Evolutionary conservation across 2,329 filamentous ascomycete species (phyloP).

Genomic region (Colletotrichum siamense): DNA sequence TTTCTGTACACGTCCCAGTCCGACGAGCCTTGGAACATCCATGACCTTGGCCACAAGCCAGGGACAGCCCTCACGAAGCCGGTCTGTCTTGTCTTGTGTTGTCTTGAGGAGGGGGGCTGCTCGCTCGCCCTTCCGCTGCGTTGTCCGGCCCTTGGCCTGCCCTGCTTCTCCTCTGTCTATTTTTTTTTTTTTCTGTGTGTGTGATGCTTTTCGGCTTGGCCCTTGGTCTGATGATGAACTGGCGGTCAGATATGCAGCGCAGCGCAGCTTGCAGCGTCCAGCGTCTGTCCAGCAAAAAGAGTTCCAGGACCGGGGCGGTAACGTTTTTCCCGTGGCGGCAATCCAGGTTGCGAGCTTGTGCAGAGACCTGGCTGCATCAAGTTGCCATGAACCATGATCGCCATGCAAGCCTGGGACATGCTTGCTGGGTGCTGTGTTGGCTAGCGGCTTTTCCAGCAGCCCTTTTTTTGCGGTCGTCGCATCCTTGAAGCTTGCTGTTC

Average conservation of each 20-base stretch:
- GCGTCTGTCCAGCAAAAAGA: slow-evolving; percentile 14
- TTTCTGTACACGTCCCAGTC: background rate
- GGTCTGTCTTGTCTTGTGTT: slow-evolving; percentile 1
- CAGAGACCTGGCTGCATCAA: slow-evolving; percentile 32
- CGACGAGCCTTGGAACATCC: background rate
- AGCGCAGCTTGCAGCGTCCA: slow-evolving; percentile 27
- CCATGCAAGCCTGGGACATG: slow-evolving; percentile 24
- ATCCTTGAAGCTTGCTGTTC: background rate
- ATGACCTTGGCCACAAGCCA: background rate
- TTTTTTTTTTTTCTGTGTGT: background rate
- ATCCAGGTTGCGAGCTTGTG: slow-evolving; percentile 23
- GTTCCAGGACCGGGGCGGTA: slow-evolving; percentile 29
- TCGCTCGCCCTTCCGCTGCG: background rate
- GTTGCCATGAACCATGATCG: slow-evolving; percentile 47
- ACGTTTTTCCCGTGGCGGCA: slow-evolving; percentile 29
- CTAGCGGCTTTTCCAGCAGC: slow-evolving; percentile 15
- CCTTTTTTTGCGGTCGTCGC: background rate
- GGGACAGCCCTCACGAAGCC: background rate
- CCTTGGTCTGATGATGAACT: slow-evolving; percentile 44
- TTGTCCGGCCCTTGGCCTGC: background rate
- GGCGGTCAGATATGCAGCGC: slow-evolving; percentile 50
- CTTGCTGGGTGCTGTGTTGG: slow-evolving; percentile 17
- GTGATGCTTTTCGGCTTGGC: slow-evolving; percentile 3
- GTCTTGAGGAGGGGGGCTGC: background rate
- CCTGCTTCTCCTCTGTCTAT: background rate